A percentile compares a stretch with the other conserved stretches of the same genome.
Evolutionary conservation across 139 green algal species (phyloP).

Genomic region (Chlorella sorokiniana): DNA sequence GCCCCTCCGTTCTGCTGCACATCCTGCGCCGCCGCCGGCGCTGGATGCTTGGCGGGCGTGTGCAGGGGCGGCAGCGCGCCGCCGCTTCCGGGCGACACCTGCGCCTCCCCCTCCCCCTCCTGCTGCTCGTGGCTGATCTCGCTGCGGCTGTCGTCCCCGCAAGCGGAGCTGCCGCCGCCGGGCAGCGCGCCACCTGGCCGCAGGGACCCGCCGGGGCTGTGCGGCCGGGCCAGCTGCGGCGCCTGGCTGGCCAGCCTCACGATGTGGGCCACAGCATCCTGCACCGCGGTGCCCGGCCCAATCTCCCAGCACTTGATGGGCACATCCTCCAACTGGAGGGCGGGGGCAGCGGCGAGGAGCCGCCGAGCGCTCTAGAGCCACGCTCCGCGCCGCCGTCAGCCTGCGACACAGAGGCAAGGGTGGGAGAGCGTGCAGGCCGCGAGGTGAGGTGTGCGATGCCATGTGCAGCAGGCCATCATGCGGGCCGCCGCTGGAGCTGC

Average conservation of each 20-base stretch:
- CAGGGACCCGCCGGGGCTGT: slow-evolving; percentile 13
- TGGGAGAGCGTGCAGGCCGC: background rate
- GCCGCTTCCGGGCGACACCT: background rate
- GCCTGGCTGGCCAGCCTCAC: slow-evolving; percentile 7
- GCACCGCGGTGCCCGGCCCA: slow-evolving; percentile 38
- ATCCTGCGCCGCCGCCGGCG: background rate
- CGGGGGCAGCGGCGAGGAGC: background rate
- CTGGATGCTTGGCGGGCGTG: background rate
- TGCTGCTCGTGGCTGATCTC: slow-evolving; percentile 27
- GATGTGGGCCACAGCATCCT: slow-evolving; percentile 46
- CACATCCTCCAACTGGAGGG: slow-evolving; percentile 10
- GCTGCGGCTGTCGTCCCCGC: slow-evolving; percentile 1
- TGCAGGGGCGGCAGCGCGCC: background rate
- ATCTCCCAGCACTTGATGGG: slow-evolving; percentile 53
- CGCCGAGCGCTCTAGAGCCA: background rate
- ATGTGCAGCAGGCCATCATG: background rate
- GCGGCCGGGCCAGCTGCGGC: background rate
- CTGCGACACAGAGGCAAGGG: too few relatives aligned
- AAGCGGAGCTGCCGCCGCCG: background rate
- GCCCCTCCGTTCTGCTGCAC: background rate
- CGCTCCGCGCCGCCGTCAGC: too few relatives aligned
- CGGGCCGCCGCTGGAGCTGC: background rate
- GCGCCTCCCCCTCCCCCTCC: background rate
- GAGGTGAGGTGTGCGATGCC: too few relatives aligned
- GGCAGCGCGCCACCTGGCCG: background rate